Evolutionary conservation across 768 basidiomycete genomes (phyloP).

Genomic region (Kwoniella heveanensis): DNA sequence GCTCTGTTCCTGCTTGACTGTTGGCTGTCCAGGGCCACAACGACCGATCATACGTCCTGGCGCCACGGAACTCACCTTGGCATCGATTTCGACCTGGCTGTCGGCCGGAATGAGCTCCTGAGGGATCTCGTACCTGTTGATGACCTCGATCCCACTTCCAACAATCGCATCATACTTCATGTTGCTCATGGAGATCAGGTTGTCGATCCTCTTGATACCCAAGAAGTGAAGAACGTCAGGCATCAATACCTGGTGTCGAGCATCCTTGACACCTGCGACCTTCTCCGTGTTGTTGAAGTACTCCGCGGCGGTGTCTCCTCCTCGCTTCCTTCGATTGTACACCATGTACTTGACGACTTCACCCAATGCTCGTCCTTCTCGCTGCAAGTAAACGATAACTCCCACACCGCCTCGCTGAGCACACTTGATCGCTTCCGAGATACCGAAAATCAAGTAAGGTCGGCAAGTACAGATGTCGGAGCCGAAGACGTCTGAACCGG

Average conservation of each 20-base stretch:
- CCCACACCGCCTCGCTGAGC: slow-evolving; percentile 87
- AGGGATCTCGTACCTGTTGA: slow-evolving; percentile 78
- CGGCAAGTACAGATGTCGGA: slow-evolving; percentile 62
- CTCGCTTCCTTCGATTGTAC: slow-evolving; percentile 93
- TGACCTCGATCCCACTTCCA: slow-evolving; percentile 78
- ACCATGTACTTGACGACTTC: slow-evolving; percentile 93
- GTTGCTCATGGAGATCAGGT: slow-evolving; percentile 65
- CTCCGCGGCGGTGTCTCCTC: slow-evolving; percentile 85
- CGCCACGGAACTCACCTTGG: slow-evolving; percentile 79
- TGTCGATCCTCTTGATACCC: slow-evolving; percentile 84
- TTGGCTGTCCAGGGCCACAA: too few species aligned
- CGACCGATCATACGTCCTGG: too few species aligned
- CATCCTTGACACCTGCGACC: slow-evolving; percentile 76
- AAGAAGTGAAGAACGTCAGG: slow-evolving; percentile 95
- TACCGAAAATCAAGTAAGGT: slow-evolving; percentile 87
- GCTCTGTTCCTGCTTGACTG: too few species aligned
- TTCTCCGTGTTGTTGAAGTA: slow-evolving; percentile 94
- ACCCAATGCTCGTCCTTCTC: slow-evolving; percentile 69
- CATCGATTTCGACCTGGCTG: slow-evolving; percentile 90
- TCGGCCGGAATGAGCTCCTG: slow-evolving; percentile 79
- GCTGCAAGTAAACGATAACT: slow-evolving; percentile 85
- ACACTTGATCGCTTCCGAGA: slow-evolving; percentile 85
- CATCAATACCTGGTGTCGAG: slow-evolving; percentile 63
- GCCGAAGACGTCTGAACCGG: slow-evolving; percentile 94
- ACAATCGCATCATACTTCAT: slow-evolving; percentile 96